These are phyloP conservation scores for Eucalyptus regnans DNA, from an alignment of 345 rosid genomes.

Conservation along the genomic window DNA sequence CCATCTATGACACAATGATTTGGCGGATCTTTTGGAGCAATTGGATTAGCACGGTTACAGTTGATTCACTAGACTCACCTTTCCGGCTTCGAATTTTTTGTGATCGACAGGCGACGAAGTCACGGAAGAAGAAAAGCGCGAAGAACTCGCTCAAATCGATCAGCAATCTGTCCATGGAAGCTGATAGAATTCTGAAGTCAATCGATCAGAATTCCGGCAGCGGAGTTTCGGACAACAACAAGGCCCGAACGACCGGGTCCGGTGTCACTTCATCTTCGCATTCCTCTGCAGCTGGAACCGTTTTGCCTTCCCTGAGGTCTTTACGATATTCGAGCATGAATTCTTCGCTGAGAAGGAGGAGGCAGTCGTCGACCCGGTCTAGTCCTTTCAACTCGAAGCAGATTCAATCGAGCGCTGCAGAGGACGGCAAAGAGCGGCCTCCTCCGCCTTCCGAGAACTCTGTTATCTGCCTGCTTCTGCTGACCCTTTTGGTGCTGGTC, in stretches of 20 bases:
- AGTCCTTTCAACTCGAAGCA: background rate
- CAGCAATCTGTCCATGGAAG: background rate
- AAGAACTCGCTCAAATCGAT: background rate
- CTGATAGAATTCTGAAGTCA: background rate
- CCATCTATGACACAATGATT: background rate
- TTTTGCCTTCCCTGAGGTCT: background rate
- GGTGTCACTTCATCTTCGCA: background rate
- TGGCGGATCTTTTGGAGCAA: background rate
- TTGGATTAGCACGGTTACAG: background rate
- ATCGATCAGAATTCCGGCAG: background rate
- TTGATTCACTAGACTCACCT: background rate
- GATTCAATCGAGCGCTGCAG: background rate
- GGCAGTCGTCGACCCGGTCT: background rate
- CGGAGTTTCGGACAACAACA: background rate
- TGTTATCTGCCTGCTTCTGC: conserved; percentile 9
- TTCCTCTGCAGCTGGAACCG: background rate
- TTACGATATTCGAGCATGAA: background rate
- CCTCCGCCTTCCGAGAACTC: background rate
- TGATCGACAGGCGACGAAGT: conserved; percentile 14
- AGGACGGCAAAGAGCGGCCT: background rate
- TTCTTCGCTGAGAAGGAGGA: background rate
- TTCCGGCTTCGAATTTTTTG: background rate
- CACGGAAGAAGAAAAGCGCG: background rate
- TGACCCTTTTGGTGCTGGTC: conserved; percentile 21
- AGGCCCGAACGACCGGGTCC: background rate